phyloP scores from a whole-genome alignment of 108 stramenopile genomes.

The Cyclotella sp. region DNA sequence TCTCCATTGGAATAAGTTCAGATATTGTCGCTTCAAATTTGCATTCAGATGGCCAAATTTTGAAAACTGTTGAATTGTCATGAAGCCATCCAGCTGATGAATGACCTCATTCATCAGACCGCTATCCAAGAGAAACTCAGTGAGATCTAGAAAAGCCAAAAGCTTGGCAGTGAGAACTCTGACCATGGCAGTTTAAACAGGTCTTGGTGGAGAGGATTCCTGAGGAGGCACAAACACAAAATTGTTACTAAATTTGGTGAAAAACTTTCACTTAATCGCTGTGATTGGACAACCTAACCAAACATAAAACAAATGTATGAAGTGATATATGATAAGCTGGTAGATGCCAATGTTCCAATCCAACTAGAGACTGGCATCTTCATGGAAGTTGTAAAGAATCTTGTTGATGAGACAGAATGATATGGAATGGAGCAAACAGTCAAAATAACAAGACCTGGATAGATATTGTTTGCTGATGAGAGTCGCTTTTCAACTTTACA shows the following conservation, averaged over 20 bases:
- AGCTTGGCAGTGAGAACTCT: neutral
- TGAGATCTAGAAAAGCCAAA: neutral
- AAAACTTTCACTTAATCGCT: neutral
- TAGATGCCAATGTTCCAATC: conserved; percentile 18
- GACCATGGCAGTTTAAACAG: neutral
- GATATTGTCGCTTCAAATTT: neutral
- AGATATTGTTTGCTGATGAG: conserved; percentile 9
- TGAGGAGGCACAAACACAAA: conserved; percentile 1
- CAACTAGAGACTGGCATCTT: neutral
- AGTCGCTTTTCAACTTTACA: neutral
- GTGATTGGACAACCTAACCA: conserved; percentile 27
- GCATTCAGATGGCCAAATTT: conserved; percentile 3
- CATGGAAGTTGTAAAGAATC: neutral
- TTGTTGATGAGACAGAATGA: neutral
- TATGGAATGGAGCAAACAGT: neutral
- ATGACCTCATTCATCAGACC: neutral
- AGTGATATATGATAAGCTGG: too few species aligned
- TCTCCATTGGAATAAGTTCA: neutral
- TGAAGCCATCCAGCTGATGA: neutral
- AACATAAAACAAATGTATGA: conserved; percentile 15
- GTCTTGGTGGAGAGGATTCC: conserved; percentile 9
- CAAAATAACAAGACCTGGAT: neutral
- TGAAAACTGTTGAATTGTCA: neutral
- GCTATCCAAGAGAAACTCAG: conserved; percentile 1
- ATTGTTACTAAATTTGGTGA: conserved; percentile 15